These are phyloP conservation scores for Hansenula sp. DNA, from an alignment of 1,139 yeast genomes.

Conservation along the genomic window DNA sequence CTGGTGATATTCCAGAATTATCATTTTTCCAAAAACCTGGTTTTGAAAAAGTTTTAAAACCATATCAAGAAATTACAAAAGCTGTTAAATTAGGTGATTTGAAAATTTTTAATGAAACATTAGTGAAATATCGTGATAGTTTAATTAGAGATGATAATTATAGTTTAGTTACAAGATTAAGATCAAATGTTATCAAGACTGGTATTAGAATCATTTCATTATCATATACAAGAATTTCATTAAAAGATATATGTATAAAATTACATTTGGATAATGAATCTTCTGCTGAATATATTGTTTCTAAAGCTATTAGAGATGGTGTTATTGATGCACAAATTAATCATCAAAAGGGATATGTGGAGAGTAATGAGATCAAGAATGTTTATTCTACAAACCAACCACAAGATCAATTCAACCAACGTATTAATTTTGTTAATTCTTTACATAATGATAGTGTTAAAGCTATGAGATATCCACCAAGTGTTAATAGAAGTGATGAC, in stretches of 20 bases:
- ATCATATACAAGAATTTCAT: slow-evolving; percentile 85
- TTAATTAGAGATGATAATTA: slow-evolving; percentile 78
- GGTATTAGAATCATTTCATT: slow-evolving; percentile 93
- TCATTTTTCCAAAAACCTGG: slow-evolving; percentile 66
- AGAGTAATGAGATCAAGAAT: slow-evolving; percentile 81
- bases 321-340: slow-evolving; percentile 94
- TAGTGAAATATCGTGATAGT: slow-evolving; percentile 55
- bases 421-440: slow-evolving; percentile 87
- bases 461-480: slow-evolving; percentile 85
- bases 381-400: slow-evolving; percentile 87
- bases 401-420: slow-evolving; percentile 83
- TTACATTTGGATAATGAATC: slow-evolving; percentile 91
- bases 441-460: slow-evolving; percentile 91
- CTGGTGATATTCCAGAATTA: slow-evolving; percentile 97
- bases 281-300: slow-evolving; percentile 93
- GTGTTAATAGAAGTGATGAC: slow-evolving; percentile 25
- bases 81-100: slow-evolving; percentile 94
- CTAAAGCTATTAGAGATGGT: slow-evolving; percentile 95
- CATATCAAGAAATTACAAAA: slow-evolving; percentile 83
- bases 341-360: slow-evolving; percentile 89
- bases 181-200: slow-evolving; percentile 96
- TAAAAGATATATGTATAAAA: slow-evolving; percentile 87
- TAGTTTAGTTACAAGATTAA: slow-evolving; percentile 80
- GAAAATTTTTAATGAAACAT: slow-evolving; percentile 71
- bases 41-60: slow-evolving; percentile 57